Evolutionary conservation across 2,329 filamentous ascomycete genomes (phyloP).

Genomic region (Achaetomium macrosporum): DNA sequence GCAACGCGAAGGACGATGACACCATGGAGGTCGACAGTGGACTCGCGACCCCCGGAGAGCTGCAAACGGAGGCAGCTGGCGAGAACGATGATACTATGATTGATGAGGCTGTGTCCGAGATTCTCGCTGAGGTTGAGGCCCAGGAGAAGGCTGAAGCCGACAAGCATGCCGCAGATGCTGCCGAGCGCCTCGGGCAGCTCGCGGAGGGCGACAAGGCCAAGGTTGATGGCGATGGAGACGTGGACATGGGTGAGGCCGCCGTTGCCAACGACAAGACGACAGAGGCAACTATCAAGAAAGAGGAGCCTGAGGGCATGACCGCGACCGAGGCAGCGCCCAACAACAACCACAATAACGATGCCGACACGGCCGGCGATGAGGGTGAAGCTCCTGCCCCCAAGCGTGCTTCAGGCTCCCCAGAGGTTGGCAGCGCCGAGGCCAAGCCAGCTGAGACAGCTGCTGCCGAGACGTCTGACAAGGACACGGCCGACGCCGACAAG

Average conservation of each 20-base stretch:
- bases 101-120: constrained; percentile 16
- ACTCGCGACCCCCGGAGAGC: constrained; percentile 18
- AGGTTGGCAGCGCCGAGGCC: background rate
- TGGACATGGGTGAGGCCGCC: constrained; percentile 42
- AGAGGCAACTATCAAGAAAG: constrained; percentile 35
- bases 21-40: constrained; percentile 25
- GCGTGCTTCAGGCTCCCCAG: constrained; percentile 2
- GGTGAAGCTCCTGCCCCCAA: constrained; percentile 1
- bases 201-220: constrained; percentile 19
- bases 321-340: constrained; percentile 14
- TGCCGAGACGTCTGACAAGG: constrained; percentile 3
- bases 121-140: constrained; percentile 11
- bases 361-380: background rate
- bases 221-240: constrained; percentile 45
- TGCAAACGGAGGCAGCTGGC: constrained; percentile 10
- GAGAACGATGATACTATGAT: constrained; percentile 26
- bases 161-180: background rate
- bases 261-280: constrained; percentile 25
- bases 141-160: constrained; percentile 26
- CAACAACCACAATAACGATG: constrained; percentile 6
- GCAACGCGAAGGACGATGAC: constrained; percentile 32
- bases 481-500: constrained; percentile 1
- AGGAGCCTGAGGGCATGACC: constrained; percentile 33
- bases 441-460: constrained; percentile 6
- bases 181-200: background rate